Conservation (phyloP, 2,329 filamentous ascomycete species). For the Nigrospora osmanthi region DNA sequence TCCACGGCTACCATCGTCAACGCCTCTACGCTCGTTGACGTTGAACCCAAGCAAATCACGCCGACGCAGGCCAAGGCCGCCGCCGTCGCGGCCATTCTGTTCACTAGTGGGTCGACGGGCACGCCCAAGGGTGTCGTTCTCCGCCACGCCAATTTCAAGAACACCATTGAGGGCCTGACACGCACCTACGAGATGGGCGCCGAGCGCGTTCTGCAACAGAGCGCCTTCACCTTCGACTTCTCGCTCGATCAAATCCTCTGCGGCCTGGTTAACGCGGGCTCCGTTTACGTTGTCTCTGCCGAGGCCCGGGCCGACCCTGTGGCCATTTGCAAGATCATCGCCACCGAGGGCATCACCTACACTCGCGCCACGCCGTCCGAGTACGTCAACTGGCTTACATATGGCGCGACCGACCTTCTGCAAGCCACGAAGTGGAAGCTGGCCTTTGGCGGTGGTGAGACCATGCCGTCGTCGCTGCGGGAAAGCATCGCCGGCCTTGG, state of each 20-base stretch:
- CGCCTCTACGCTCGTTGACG: background rate
- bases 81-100: background rate
- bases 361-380: slow-evolving; percentile 33
- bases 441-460: slow-evolving; percentile 1
- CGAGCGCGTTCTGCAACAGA: slow-evolving; percentile 21
- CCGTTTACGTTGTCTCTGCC: slow-evolving; percentile 1
- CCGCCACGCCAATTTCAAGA: background rate
- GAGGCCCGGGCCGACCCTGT: background rate
- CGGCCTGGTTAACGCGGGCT: background rate
- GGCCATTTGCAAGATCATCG: background rate
- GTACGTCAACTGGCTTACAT: slow-evolving; percentile 25
- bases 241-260: background rate
- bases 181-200: slow-evolving; percentile 33
- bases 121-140: slow-evolving; percentile 5
- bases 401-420: slow-evolving; percentile 13
- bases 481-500: background rate
- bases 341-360: background rate
- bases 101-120: slow-evolving; percentile 5
- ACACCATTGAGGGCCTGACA: background rate
- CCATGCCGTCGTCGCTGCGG: background rate
- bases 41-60: too few species aligned
- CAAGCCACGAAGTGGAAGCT: background rate
- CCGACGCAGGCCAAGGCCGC: background rate
- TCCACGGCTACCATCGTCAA: background rate
- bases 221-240: slow-evolving; percentile 4